A percentile compares a stretch with the other conserved stretches of the same genome.
phyloP scores from a whole-genome alignment of 2,329 filamentous ascomycete genomes.

The Nemania diffusa region DNA sequence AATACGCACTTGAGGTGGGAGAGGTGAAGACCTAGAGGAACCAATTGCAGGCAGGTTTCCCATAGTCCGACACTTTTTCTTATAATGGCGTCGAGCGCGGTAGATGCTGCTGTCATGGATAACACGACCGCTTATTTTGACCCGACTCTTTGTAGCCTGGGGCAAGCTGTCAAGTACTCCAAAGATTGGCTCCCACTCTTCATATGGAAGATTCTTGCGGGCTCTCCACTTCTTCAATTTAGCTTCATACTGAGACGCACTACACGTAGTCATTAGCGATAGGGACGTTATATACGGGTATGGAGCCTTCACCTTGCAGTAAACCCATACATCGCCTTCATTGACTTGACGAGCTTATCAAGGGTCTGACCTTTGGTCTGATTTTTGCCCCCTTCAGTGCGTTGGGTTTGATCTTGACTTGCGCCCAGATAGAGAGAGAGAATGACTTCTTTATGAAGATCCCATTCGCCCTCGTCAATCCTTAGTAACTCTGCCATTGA shows the following conservation, averaged over 20 bases:
- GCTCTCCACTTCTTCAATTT: conserved; percentile 19
- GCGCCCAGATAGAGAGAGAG: conserved; percentile 12
- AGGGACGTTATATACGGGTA: neutral
- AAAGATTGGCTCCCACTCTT: conserved; percentile 22
- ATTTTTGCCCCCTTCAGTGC: neutral
- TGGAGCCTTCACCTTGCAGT: conserved; percentile 1
- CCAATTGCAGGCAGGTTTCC: neutral
- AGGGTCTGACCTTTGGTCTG: conserved; percentile 9
- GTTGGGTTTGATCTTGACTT: neutral
- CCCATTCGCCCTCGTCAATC: conserved; percentile 10
- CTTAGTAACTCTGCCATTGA: conserved; percentile 2
- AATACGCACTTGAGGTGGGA: conserved; percentile 9
- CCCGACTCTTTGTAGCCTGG: conserved; percentile 15
- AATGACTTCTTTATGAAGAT: conserved; percentile 6
- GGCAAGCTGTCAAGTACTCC: conserved; percentile 22
- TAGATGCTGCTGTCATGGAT: neutral
- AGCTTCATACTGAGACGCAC: conserved; percentile 20
- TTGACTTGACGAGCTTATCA: neutral
- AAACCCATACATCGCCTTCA: conserved; percentile 9
- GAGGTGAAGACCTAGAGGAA: neutral
- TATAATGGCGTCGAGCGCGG: conserved; percentile 16
- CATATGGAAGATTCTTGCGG: conserved; percentile 28
- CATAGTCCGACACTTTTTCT: neutral
- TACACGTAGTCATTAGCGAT: conserved; percentile 4
- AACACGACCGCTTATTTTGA: conserved; percentile 15